Evolutionary conservation across 1,284 basidiomycete genomes (phyloP).

Genomic region (Vanrija sp.): DNA sequence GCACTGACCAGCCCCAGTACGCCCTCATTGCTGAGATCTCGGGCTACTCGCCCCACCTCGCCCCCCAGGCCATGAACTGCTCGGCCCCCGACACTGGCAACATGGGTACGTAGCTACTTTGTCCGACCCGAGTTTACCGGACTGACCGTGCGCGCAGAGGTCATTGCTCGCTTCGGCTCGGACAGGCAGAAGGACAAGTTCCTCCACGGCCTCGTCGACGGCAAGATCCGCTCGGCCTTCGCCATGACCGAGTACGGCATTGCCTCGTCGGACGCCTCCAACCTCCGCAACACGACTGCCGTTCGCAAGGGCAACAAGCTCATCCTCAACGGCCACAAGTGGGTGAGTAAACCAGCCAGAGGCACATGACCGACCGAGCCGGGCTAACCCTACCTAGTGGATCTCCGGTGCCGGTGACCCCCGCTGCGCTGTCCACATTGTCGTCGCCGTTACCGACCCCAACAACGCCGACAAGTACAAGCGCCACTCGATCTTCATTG

Average conservation of each 20-base stretch:
- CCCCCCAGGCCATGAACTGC: constrained; percentile 85
- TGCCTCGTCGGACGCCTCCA: constrained; percentile 92
- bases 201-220: constrained; percentile 81
- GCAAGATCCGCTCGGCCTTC: constrained; percentile 89
- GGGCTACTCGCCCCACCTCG: constrained; percentile 74
- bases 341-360: constrained; percentile 50
- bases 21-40: constrained; percentile 94
- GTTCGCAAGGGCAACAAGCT: constrained; percentile 76
- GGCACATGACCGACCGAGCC: not conserved
- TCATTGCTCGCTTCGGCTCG: constrained; percentile 87
- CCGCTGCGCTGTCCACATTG: constrained; percentile 80
- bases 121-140: not conserved
- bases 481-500: constrained; percentile 90
- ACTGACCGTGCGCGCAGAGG: constrained; percentile 60
- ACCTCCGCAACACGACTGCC: constrained; percentile 84
- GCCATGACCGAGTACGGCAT: constrained; percentile 92
- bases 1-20: constrained; percentile 57
- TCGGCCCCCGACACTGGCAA: constrained; percentile 94
- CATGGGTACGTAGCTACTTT: constrained; percentile 62
- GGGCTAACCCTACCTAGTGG: constrained; percentile 55
- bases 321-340: constrained; percentile 95
- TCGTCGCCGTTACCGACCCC: constrained; percentile 61
- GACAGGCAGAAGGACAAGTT: constrained; percentile 86
- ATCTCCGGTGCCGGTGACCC: constrained; percentile 97
- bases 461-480: constrained; percentile 55